phyloP scores from a whole-genome alignment of 164 flowering plant genomes.

The Nymphaea colorata region DNA sequence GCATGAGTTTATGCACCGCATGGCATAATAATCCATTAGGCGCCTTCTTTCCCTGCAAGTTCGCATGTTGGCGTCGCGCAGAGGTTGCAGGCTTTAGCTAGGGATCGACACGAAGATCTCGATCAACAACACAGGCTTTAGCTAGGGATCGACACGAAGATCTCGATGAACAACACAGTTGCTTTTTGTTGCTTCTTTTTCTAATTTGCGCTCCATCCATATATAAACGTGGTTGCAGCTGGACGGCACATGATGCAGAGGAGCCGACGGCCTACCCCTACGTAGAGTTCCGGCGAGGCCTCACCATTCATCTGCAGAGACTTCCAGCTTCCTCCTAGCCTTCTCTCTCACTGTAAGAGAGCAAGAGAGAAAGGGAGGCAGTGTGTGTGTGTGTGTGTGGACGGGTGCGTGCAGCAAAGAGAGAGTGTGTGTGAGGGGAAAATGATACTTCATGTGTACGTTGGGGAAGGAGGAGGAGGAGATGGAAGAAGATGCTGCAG shows the following conservation, averaged over 20 bases:
- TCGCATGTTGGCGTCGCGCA: no score
- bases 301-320: constrained; percentile 16
- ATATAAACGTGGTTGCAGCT: constrained; percentile 15
- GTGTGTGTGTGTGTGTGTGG: no score
- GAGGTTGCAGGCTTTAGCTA: no score
- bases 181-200: not conserved
- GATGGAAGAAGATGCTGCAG: no score
- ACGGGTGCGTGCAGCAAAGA: no score
- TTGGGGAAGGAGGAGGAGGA: no score
- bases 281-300: constrained; percentile 46
- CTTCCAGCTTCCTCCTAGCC: constrained; percentile 8
- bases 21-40: no score
- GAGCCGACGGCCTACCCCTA: constrained; percentile 53
- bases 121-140: not conserved
- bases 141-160: no score
- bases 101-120: not conserved
- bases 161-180: not conserved
- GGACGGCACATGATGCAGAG: constrained; percentile 38
- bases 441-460: no score
- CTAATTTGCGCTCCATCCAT: not conserved
- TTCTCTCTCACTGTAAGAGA: not conserved
- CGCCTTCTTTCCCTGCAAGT: not conserved
- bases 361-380: no score
- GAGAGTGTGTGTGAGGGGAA: no score
- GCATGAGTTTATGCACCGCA: no score